Conservation (phyloP, 352 stramenopile species). For the Globisporangium spiculum region DNA sequence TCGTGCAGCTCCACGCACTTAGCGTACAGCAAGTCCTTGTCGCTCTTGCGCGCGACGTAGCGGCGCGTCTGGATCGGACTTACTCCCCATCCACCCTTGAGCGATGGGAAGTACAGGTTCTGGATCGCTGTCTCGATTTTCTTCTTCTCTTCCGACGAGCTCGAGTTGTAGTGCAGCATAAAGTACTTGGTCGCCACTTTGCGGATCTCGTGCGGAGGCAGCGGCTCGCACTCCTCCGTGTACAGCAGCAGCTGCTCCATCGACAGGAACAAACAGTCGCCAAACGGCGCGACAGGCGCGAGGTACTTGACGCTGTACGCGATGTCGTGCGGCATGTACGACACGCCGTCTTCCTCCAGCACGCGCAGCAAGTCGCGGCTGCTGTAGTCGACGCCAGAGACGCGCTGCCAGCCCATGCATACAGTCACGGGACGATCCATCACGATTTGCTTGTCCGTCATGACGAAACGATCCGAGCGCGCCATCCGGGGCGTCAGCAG, state of each 20-base stretch:
- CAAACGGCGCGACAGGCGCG: slow-evolving; percentile 72
- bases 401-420: slow-evolving; percentile 84
- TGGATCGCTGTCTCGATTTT: slow-evolving; percentile 85
- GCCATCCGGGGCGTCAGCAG: slow-evolving; percentile 61
- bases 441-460: slow-evolving; percentile 59
- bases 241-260: slow-evolving; percentile 87
- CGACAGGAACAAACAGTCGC: slow-evolving; percentile 85
- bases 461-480: slow-evolving; percentile 44
- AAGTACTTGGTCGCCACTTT: slow-evolving; percentile 79
- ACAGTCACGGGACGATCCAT: slow-evolving; percentile 75
- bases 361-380: slow-evolving; percentile 73
- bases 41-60: slow-evolving; percentile 60
- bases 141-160: slow-evolving; percentile 50
- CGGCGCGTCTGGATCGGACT: slow-evolving; percentile 79
- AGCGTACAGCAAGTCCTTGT: slow-evolving; percentile 73
- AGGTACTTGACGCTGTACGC: slow-evolving; percentile 89
- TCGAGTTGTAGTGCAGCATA: slow-evolving; percentile 62
- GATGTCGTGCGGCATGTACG: slow-evolving; percentile 82
- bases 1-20: slow-evolving; percentile 81
- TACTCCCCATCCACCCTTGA: slow-evolving; percentile 82
- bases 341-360: slow-evolving; percentile 83
- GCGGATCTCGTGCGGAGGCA: slow-evolving; percentile 65
- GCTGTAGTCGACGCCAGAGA: slow-evolving; percentile 67
- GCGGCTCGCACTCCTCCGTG: slow-evolving; percentile 79
- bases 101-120: slow-evolving; percentile 82